Percentiles rank a stretch among this genome's conserved stretches.
Evolutionary conservation across 2,329 filamentous ascomycete genomes (phyloP).

Genomic region (Sclerotinia trifoliorum): DNA sequence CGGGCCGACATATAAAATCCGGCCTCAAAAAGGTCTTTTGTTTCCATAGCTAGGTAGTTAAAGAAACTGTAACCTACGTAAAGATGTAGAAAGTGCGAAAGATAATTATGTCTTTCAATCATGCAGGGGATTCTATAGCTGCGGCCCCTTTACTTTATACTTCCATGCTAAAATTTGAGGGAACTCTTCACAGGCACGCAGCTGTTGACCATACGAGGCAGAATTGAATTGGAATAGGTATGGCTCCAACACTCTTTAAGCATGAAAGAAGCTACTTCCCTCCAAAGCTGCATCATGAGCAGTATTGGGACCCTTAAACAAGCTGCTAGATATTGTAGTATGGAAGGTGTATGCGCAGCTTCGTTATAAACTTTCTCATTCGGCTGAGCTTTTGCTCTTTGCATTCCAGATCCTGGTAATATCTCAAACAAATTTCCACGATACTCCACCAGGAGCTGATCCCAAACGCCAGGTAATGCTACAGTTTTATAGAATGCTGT

Average conservation of each 20-base stretch:
- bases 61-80: background rate
- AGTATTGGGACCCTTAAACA: background rate
- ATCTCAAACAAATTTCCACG: background rate
- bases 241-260: background rate
- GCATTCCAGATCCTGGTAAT: background rate
- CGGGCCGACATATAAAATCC: background rate
- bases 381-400: conserved; percentile 11
- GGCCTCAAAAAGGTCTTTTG: too few relatives aligned
- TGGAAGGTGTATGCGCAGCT: background rate
- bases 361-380: conserved; percentile 9
- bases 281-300: conserved; percentile 3
- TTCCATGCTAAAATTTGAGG: background rate
- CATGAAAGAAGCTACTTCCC: background rate
- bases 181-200: too few relatives aligned
- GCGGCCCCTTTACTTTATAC: background rate
- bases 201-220: background rate
- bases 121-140: background rate
- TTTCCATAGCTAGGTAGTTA: background rate
- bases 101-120: background rate
- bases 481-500: conserved; percentile 33
- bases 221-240: background rate
- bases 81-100: background rate
- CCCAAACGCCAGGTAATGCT: conserved; percentile 37
- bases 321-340: background rate
- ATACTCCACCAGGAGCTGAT: background rate